Evolutionary conservation across 495 filamentous ascomycete species (phyloP).

Genomic region (Penicillium ucsense): DNA sequence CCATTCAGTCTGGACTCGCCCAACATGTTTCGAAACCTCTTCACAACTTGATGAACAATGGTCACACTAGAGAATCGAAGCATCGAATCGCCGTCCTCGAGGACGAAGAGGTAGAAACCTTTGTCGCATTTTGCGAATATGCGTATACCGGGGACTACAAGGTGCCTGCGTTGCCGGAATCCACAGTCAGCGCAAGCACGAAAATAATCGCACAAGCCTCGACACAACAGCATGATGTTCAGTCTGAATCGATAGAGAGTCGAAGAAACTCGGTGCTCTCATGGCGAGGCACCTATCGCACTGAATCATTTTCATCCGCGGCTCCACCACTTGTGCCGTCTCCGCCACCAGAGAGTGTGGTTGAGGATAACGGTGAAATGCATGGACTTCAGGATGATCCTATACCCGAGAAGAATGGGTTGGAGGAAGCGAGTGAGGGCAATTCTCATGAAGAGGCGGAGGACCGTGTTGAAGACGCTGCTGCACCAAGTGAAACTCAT

Average conservation of each 20-base stretch:
- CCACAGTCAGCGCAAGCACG: background rate
- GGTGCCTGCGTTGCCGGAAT: constrained; percentile 15
- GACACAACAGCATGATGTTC: constrained; percentile 1
- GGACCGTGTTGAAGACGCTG: background rate
- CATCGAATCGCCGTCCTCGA: constrained; percentile 33
- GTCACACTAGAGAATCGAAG: constrained; percentile 34
- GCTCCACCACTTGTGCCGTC: constrained; percentile 13
- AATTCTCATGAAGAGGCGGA: background rate
- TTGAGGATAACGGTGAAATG: background rate
- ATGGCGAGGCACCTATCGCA: constrained; percentile 14
- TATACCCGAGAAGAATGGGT: background rate
- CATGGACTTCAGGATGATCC: background rate
- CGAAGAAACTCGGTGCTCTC: constrained; percentile 3
- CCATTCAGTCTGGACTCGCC: constrained; percentile 38
- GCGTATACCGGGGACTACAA: constrained; percentile 41
- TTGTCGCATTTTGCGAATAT: constrained; percentile 40
- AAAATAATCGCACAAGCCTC: background rate
- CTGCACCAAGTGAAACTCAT: no score
- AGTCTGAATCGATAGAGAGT: constrained; percentile 5
- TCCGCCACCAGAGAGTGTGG: constrained; percentile 19
- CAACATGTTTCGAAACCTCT: constrained; percentile 38
- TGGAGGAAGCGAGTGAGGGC: background rate
- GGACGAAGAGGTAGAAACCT: constrained; percentile 38
- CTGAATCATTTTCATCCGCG: constrained; percentile 16
- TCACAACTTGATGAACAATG: constrained; percentile 39